A percentile compares a stretch with the other conserved stretches of the same genome.
Evolutionary conservation across 225 moss, liverwort and hornwort genomes (phyloP).

Genomic region (Straminergon stramineum): DNA sequence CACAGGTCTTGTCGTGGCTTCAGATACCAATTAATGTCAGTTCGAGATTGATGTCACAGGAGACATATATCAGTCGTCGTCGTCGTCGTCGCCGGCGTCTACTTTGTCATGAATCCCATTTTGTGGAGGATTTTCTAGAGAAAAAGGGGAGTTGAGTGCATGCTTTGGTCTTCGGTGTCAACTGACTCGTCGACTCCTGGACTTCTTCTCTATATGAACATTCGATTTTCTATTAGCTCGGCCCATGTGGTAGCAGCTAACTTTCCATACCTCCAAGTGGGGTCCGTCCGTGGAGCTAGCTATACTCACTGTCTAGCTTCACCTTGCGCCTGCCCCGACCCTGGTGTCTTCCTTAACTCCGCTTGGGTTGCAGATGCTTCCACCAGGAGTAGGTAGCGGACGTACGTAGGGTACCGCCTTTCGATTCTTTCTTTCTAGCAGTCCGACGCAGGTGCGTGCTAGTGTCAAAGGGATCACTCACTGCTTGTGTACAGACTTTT

Average conservation of each 20-base stretch:
- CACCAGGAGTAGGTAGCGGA: background rate
- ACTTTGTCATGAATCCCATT: background rate
- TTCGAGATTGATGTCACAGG: background rate
- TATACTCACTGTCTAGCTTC: background rate
- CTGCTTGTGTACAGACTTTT: background rate
- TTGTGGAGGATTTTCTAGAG: background rate
- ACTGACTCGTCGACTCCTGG: background rate
- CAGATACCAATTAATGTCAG: background rate
- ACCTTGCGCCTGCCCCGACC: background rate
- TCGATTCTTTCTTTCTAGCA: background rate
- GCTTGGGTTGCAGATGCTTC: background rate
- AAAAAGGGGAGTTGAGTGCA: background rate
- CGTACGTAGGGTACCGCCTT: background rate
- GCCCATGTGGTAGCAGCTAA: background rate
- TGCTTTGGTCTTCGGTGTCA: conserved; percentile 5
- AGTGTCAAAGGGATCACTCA: background rate
- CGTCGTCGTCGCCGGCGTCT: background rate
- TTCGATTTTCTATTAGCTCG: background rate
- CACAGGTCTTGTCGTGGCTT: background rate
- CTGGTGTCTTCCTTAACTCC: background rate
- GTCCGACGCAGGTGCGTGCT: background rate
- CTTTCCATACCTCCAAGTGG: background rate
- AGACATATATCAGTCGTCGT: background rate
- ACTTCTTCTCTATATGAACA: background rate
- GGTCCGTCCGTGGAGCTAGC: background rate